A percentile compares a stretch with the other conserved stretches of the same genome.
These are phyloP conservation scores for Aspergillus funiculosus DNA, from an alignment of 495 filamentous ascomycete genomes.

Conservation along the genomic window DNA sequence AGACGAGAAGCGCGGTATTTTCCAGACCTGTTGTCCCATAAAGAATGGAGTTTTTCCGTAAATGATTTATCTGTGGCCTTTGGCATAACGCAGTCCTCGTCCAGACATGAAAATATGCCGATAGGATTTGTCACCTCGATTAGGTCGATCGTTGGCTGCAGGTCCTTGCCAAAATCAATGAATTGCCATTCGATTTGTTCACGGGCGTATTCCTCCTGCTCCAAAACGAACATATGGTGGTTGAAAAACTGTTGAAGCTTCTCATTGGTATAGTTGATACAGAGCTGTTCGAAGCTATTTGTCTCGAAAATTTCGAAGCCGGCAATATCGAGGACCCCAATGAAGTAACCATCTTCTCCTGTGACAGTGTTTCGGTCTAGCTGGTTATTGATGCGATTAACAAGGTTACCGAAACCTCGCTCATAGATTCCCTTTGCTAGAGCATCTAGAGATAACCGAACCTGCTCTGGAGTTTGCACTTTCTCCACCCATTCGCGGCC, in stretches of 20 bases:
- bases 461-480: slow-evolving; percentile 94
- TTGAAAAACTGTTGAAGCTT: slow-evolving; percentile 99
- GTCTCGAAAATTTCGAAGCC: slow-evolving; percentile 98
- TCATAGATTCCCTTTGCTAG: slow-evolving; percentile 97
- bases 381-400: slow-evolving; percentile 84
- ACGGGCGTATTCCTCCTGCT: slow-evolving; percentile 96
- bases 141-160: slow-evolving; percentile 96
- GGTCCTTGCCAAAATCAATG: slow-evolving; percentile 95
- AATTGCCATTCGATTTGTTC: slow-evolving; percentile 99
- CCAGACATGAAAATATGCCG: slow-evolving; percentile 96
- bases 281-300: slow-evolving; percentile 98
- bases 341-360: slow-evolving; percentile 85
- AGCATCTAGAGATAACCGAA: slow-evolving; percentile 81
- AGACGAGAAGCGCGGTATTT: slow-evolving; percentile 89
- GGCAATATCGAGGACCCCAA: slow-evolving; percentile 97
- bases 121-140: slow-evolving; percentile 96
- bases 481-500: slow-evolving; percentile 98
- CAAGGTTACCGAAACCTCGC: slow-evolving; percentile 87
- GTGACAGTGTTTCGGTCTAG: slow-evolving; percentile 74
- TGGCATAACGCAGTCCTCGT: slow-evolving; percentile 98
- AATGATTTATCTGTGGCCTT: slow-evolving; percentile 97
- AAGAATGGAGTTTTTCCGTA: slow-evolving; percentile 90
- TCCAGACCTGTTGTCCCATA: slow-evolving; percentile 92
- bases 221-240: slow-evolving; percentile 99
- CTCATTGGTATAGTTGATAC: slow-evolving; percentile 99